phyloP scores from a whole-genome alignment of 2,329 filamentous ascomycete genomes.

The Colletotrichum chrysophilum region DNA sequence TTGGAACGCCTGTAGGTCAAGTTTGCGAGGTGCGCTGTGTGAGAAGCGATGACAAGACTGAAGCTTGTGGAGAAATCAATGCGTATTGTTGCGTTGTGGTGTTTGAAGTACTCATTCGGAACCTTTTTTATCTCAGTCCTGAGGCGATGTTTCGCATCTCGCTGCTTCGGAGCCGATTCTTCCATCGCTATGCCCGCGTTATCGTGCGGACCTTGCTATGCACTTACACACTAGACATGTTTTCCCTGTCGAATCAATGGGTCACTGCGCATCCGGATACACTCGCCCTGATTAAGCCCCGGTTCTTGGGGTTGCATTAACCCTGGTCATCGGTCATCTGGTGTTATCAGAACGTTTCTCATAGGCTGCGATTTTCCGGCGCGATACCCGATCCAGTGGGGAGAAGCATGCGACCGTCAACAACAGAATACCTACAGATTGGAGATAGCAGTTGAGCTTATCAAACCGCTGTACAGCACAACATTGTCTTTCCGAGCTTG shows the following conservation, averaged over 20 bases:
- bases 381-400: neutral
- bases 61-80: neutral
- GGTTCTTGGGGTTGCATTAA: neutral
- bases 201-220: neutral
- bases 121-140: neutral
- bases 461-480: neutral
- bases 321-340: neutral
- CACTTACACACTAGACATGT: neutral
- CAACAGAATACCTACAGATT: neutral
- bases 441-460: neutral
- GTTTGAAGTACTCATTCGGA: neutral
- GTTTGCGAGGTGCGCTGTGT: neutral
- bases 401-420: neutral
- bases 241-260: neutral
- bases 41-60: neutral
- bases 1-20: neutral
- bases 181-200: neutral
- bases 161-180: neutral
- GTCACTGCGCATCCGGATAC: neutral
- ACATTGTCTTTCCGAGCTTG: neutral
- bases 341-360: neutral
- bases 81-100: neutral
- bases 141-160: neutral
- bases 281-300: neutral
- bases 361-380: neutral